Evolutionary conservation across 208 protist species (phyloP).

Genomic region (Crithidia brevicula): DNA sequence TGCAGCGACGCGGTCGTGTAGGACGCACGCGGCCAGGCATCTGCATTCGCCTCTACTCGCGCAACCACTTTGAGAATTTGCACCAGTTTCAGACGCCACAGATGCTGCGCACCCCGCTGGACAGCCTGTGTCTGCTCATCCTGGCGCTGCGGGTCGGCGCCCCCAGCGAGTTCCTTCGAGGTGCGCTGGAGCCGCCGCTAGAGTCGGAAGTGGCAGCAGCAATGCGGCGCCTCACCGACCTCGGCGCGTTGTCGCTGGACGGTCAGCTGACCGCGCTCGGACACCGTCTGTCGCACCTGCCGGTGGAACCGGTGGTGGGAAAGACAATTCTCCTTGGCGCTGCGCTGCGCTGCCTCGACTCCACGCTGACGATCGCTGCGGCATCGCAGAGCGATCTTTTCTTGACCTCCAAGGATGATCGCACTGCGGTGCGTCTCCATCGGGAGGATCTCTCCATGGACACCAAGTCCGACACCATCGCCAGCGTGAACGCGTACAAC

Average conservation of each 20-base stretch:
- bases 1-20: slow-evolving; percentile 94
- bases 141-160: slow-evolving; percentile 67
- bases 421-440: slow-evolving; percentile 63
- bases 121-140: slow-evolving; percentile 90
- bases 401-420: slow-evolving; percentile 47
- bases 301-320: slow-evolving; percentile 72
- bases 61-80: slow-evolving; percentile 71
- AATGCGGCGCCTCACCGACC: slow-evolving; percentile 71
- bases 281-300: slow-evolving; percentile 74
- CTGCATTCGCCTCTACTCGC: slow-evolving; percentile 94
- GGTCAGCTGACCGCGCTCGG: slow-evolving; percentile 91
- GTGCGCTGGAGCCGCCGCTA: slow-evolving; percentile 79
- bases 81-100: slow-evolving; percentile 94
- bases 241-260: slow-evolving; percentile 78
- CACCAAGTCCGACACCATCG: slow-evolving; percentile 86
- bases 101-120: slow-evolving; percentile 94
- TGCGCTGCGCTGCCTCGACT: slow-evolving; percentile 93
- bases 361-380: slow-evolving; percentile 94
- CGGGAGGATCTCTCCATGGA: slow-evolving; percentile 76
- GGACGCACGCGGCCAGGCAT: slow-evolving; percentile 94
- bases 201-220: slow-evolving; percentile 55
- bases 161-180: slow-evolving; percentile 70
- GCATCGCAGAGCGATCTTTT: slow-evolving; percentile 66
- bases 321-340: slow-evolving; percentile 94
- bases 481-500: slow-evolving; percentile 90